Base-by-base conservation (phyloP, 116 monocot species). In the Dioscorea cayenensis region DNA sequence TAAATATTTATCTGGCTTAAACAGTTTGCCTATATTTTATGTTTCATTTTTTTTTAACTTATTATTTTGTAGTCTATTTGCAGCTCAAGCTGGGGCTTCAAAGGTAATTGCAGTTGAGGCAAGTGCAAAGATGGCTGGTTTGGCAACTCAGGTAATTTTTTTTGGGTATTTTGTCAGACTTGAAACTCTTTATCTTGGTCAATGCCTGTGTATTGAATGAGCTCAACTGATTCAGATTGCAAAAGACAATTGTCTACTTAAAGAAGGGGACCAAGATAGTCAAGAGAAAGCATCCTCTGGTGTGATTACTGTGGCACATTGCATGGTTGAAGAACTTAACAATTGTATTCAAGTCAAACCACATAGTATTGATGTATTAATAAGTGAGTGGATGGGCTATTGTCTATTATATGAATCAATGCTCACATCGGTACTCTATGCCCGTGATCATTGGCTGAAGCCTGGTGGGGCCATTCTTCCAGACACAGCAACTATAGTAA, bases 381-480 rank as follows among this genome's bases (percentile, higher is more conserved):
- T 99, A 32, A 99, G 99, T 49, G 99, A 99, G 67, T 99, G 99
- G 99, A 99, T 99, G 99, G 99, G 99, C 20, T 99, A 99, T 82
- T 99, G 99, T 75, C 82, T 99, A 37, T 55, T 94, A 51, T 96
- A 85, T 62, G 96, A 96, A 75, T 87, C 90, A 27, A 92, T 96
- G 96, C 92, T 96, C 63, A 83, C 76, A 76, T 96, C 96, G 22
- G 90, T 96, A 76, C 85, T 96, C 32, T 88, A 90, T 84, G 96
- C 96, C n/a, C 93, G 96, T 49, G 96, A 96, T 84, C 80, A 51
- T 77, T 96, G 87, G 84, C 77, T 96, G 43, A 96, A 90, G 78
- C 96, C 90, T 71, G 92, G 87, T 69, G 92, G 96, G 28, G 96
- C 96, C 32, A 92, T 96, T 72, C 88, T 96, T 52, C 96, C 96